Evolutionary conservation across 2,329 filamentous ascomycete genomes (phyloP).

Genomic region (Neospermospora avenae): DNA sequence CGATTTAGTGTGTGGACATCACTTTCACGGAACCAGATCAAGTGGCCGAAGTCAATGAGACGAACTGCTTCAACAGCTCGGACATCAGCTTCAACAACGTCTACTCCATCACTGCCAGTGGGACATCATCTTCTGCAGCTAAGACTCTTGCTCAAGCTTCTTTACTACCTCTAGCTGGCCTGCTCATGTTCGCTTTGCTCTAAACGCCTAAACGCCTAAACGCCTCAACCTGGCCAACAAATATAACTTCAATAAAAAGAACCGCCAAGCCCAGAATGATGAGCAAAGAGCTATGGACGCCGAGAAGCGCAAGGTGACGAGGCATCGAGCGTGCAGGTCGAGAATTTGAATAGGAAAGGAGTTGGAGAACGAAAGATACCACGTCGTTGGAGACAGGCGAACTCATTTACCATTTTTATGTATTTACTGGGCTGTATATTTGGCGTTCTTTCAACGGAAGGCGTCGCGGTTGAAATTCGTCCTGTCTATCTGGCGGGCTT

Average conservation of each 20-base stretch:
- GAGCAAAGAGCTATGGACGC: neutral
- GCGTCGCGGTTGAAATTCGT: too few relatives aligned
- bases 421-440: neutral
- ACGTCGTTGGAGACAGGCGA: too few relatives aligned
- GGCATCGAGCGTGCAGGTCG: neutral
- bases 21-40: slow-evolving; percentile 81
- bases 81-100: slow-evolving; percentile 42
- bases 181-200: slow-evolving; percentile 15
- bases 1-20: slow-evolving; percentile 86
- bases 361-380: neutral
- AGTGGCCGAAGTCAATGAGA: slow-evolving; percentile 70
- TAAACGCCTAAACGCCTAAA: too few relatives aligned
- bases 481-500: neutral
- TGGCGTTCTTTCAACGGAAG: neutral
- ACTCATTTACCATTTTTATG: neutral
- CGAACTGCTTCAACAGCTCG: slow-evolving; percentile 81
- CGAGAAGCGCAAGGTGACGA: slow-evolving; percentile 1
- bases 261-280: neutral
- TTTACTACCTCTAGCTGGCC: slow-evolving; percentile 11
- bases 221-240: neutral
- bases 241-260: neutral
- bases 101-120: slow-evolving; percentile 57
- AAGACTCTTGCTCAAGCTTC: slow-evolving; percentile 44
- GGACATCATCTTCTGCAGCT: slow-evolving; percentile 8
- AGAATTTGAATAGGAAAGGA: neutral